Base-by-base conservation (phyloP, 2,329 filamentous ascomycete species). In the Cordyceps cateniannulata region DNA sequence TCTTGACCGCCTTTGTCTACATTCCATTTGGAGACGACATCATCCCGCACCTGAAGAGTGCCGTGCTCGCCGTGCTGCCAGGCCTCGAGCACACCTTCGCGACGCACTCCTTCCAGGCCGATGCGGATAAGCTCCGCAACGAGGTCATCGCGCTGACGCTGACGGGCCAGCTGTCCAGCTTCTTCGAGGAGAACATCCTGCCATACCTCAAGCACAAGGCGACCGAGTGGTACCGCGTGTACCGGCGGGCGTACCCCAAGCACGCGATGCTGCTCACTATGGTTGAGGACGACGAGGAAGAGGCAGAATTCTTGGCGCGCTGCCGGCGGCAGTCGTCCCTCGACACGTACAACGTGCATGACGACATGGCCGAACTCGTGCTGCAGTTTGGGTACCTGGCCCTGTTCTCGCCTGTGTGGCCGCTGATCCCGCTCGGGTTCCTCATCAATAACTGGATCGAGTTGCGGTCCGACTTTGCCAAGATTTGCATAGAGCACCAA, bases 381-480 rank as follows among this genome's bases (percentile, higher is more conserved):
- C 79, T 90, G 2, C 85, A 88, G 68, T 91, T 90, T 65, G 89
- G 89, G 5, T 90, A 91, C 69, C 79, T 92, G 0, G 82, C 85
- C 0, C 76, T 91, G 5, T 92, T 91, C 71, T 87, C 85, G 1
- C 85, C 89, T 0, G 85, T 90, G 32, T 92, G 89, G 89, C 88
- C 89, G 0, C 76, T 91, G 1, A 88, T 89, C 0, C 83, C 86
- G 0, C 76, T 90, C 24, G 88, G 86, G 0, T 92, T 91, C 70
- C 76, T 91, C 16, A 73, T 90, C 69, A 91, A 91, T 72, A 88
- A 91, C 74, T 90, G 88, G 87, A 76, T 92, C 60, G 89, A 92
- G 71, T 79, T 92, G 10, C 86, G 89, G 10, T 87, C 88, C 3
- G 89, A 92, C 67, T 89, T 90, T 50, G 82, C 89, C 73, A 92